Evolutionary conservation across 306 rosid genomes (phyloP).

Genomic region (Medicago truncatula): MtrunA17r5.0-ANR NC_053044.1:6570001-6570500

Average conservation of each 20-base stretch:
- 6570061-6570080: neutral
- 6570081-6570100: slow-evolving; percentile 8
- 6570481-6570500: no score
- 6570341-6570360: slow-evolving; percentile 37
- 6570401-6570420: no score
- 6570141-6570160: slow-evolving; percentile 24
- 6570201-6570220: neutral
- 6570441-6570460: no score
- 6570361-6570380: slow-evolving; percentile 36
- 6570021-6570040: slow-evolving; percentile 29
- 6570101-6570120: slow-evolving; percentile 35
- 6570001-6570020: slow-evolving; percentile 39
- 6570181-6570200: slow-evolving; percentile 34
- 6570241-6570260: neutral
- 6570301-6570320: slow-evolving; percentile 5
- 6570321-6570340: slow-evolving; percentile 37
- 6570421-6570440: no score
- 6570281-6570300: neutral
- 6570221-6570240: neutral
- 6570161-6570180: slow-evolving; percentile 30
- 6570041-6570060: slow-evolving; percentile 17
- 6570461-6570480: no score
- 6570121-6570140: slow-evolving; percentile 35
- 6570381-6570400: slow-evolving; percentile 30
- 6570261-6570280: neutral